phyloP scores from a whole-genome alignment of 2,329 filamentous ascomycete genomes.

The Knufia petricola region DNA sequence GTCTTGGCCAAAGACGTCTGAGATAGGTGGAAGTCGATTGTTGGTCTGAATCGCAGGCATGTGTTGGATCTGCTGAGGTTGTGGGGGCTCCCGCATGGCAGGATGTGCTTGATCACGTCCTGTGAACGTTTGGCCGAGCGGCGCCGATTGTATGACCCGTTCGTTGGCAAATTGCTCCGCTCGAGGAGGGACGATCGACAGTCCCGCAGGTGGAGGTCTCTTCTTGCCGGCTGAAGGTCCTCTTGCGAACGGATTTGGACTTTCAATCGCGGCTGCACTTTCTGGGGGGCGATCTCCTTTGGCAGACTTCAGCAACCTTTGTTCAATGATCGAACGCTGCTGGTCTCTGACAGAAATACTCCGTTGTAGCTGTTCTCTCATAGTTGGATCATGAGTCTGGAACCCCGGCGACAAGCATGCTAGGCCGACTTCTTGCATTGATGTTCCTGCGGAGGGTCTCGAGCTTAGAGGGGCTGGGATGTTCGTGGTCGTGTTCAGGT shows the following conservation, averaged over 20 bases:
- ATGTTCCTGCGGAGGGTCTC: slow-evolving; percentile 57
- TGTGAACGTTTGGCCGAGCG: slow-evolving; percentile 89
- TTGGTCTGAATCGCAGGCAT: slow-evolving; percentile 77
- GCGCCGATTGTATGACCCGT: slow-evolving; percentile 91
- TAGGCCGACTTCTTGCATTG: slow-evolving; percentile 87
- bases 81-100: slow-evolving; percentile 69
- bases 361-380: slow-evolving; percentile 90
- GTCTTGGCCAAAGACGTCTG: slow-evolving; percentile 81
- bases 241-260: slow-evolving; percentile 52
- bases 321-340: slow-evolving; percentile 89
- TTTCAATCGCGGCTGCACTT: slow-evolving; percentile 44
- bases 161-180: slow-evolving; percentile 88
- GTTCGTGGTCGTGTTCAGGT: slow-evolving; percentile 49
- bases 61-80: slow-evolving; percentile 74
- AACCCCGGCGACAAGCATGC: slow-evolving; percentile 94
- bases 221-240: slow-evolving; percentile 52
- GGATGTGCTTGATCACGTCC: slow-evolving; percentile 73
- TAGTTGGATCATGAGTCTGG: slow-evolving; percentile 87
- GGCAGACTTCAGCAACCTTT: slow-evolving; percentile 75
- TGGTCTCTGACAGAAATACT: slow-evolving; percentile 90
- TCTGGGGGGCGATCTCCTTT: slow-evolving; percentile 57
- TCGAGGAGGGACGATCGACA: slow-evolving; percentile 90
- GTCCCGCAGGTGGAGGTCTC: slow-evolving; percentile 66
- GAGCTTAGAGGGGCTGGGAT: slow-evolving; percentile 29
- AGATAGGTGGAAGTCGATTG: slow-evolving; percentile 86